These are phyloP conservation scores for Cercospora sp. DNA, from an alignment of 2,329 filamentous ascomycete species.

Conservation along the genomic window DNA sequence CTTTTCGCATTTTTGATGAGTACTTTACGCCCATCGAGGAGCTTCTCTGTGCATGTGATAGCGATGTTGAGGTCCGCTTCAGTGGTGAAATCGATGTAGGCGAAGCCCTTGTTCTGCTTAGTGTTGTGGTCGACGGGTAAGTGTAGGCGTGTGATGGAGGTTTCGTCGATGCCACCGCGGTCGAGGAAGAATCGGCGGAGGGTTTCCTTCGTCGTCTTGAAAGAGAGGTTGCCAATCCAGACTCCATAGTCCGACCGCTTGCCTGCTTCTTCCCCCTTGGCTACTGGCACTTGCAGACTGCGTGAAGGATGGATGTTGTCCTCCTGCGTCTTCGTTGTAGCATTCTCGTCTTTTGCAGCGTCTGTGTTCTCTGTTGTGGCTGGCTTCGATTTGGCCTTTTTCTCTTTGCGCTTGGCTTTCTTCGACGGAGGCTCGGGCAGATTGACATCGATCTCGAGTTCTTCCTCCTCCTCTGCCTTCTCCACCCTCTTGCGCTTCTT, in stretches of 20 bases:
- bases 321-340: constrained; percentile 13
- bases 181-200: constrained; percentile 78
- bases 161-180: constrained; percentile 58
- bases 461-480: constrained; percentile 48
- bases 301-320: constrained; percentile 16
- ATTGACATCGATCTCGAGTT: constrained; percentile 81
- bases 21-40: constrained; percentile 72
- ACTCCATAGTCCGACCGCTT: constrained; percentile 77
- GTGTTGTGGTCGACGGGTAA: constrained; percentile 59
- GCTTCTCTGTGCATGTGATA: constrained; percentile 80
- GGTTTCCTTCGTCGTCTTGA: constrained; percentile 70
- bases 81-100: constrained; percentile 87
- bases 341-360: not conserved
- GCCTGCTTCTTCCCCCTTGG: constrained; percentile 22
- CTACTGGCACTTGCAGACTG: constrained; percentile 13
- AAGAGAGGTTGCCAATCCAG: constrained; percentile 96
- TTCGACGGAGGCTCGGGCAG: constrained; percentile 95
- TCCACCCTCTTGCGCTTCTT: constrained; percentile 67
- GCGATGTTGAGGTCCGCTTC: constrained; percentile 70
- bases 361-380: constrained; percentile 18
- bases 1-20: constrained; percentile 91
- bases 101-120: constrained; percentile 83
- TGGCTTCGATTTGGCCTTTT: constrained; percentile 57
- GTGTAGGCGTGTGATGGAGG: constrained; percentile 80
- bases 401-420: constrained; percentile 83